phyloP scores from a whole-genome alignment of 495 filamentous ascomycete genomes.

The Hypoxylon lienhwacheense region DNA sequence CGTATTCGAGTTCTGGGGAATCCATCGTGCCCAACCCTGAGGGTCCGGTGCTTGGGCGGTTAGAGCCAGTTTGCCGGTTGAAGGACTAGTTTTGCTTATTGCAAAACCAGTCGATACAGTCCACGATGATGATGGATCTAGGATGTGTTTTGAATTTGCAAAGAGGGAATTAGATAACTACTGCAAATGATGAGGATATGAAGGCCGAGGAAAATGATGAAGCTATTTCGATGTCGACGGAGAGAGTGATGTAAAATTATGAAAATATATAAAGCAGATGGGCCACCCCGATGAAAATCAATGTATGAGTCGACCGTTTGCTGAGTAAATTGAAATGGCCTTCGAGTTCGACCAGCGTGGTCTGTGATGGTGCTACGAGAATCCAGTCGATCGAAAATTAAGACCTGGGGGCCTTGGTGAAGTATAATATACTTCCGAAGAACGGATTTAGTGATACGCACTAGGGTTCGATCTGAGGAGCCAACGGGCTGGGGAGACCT shows the following conservation, averaged over 20 bases:
- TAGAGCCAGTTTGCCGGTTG: constrained; percentile 43
- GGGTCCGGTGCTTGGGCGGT: constrained; percentile 39
- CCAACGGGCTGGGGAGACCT: constrained; percentile 31
- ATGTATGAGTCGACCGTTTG: constrained; percentile 9
- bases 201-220: neutral
- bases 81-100: constrained; percentile 15
- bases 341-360: constrained; percentile 2
- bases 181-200: neutral
- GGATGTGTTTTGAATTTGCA: neutral
- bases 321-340: neutral
- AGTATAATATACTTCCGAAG: constrained; percentile 30
- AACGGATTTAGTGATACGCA: constrained; percentile 26
- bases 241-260: constrained; percentile 3
- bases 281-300: constrained; percentile 19
- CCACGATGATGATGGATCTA: constrained; percentile 6
- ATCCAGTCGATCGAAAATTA: neutral
- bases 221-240: neutral
- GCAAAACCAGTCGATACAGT: constrained; percentile 23
- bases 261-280: constrained; percentile 24
- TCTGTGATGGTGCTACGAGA: constrained; percentile 7
- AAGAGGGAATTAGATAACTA: neutral
- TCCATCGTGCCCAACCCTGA: constrained; percentile 48
- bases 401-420: constrained; percentile 16
- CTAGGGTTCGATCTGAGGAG: constrained; percentile 34
- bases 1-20: constrained; percentile 39